Conservation (phyloP, 352 stramenopile species). For the Globisporangium viniferum region DNA sequence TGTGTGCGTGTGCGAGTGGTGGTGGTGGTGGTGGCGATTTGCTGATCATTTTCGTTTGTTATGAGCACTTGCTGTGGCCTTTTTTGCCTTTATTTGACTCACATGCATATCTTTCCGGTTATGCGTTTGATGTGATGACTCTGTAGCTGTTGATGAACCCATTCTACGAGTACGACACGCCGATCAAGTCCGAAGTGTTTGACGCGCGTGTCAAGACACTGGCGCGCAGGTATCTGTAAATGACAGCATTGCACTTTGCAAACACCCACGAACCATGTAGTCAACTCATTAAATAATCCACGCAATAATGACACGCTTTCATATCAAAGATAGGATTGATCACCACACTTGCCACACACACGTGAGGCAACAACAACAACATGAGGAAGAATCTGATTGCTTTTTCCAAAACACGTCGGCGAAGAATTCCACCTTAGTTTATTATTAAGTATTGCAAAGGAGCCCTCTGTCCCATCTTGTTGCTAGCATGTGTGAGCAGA, state of each 20-base stretch:
- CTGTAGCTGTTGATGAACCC: constrained; percentile 93
- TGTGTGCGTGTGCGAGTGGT: constrained; percentile 8
- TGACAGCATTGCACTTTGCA: background rate
- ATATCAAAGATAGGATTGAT: background rate
- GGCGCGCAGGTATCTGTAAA: constrained; percentile 84
- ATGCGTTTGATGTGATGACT: background rate
- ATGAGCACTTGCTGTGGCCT: background rate
- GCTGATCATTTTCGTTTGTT: background rate
- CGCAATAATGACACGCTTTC: no score
- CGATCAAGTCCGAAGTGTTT: constrained; percentile 92
- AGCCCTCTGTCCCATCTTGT: constrained; percentile 35
- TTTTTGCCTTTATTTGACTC: background rate
- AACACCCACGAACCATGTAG: no score
- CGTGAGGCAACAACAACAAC: constrained; percentile 8
- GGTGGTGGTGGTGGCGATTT: background rate
- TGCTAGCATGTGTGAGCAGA: constrained; percentile 9
- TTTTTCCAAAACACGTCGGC: constrained; percentile 11
- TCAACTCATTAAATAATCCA: no score
- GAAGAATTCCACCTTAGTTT: constrained; percentile 23
- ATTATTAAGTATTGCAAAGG: constrained; percentile 53
- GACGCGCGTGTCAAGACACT: constrained; percentile 89
- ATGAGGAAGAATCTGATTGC: constrained; percentile 10
- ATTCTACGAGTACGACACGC: constrained; percentile 95
- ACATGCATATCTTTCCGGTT: constrained; percentile 10
- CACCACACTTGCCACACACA: background rate